A percentile compares a stretch with the other conserved stretches of the same genome.
These are phyloP conservation scores for Macrolepiota fuliginosa DNA, from an alignment of 768 basidiomycete species.

Conservation along the genomic window DNA sequence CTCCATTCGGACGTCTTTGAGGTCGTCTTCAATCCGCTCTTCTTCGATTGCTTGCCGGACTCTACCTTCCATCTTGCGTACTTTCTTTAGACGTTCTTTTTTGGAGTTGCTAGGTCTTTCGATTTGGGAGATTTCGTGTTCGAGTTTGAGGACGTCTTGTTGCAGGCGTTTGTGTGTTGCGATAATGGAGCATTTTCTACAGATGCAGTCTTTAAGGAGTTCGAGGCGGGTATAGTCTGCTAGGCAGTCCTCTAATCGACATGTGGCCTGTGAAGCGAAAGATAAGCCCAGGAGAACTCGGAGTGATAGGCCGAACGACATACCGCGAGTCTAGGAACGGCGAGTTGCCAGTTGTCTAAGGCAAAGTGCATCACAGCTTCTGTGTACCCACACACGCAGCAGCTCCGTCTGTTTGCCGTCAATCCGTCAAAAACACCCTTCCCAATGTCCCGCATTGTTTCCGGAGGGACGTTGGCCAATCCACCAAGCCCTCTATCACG, in stretches of 20 bases:
- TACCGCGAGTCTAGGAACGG: conserved; percentile 64
- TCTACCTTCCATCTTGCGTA: conserved; percentile 57
- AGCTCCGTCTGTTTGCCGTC: conserved; percentile 86
- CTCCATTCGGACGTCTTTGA: conserved; percentile 79
- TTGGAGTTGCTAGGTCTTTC: conserved; percentile 60
- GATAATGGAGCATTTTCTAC: conserved; percentile 85
- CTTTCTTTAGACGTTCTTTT: conserved; percentile 74
- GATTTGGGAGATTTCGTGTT: conserved; percentile 36
- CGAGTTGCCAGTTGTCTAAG: conserved; percentile 82
- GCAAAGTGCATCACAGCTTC: conserved; percentile 92
- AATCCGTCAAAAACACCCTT: conserved; percentile 87
- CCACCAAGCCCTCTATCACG: conserved; percentile 73
- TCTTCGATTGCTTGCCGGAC: conserved; percentile 67
- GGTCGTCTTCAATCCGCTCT: conserved; percentile 78
- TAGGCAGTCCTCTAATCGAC: conserved; percentile 79
- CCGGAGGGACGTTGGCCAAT: conserved; percentile 26
- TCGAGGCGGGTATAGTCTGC: conserved; percentile 89
- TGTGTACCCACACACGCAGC: conserved; percentile 87
- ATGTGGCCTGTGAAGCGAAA: conserved; percentile 44
- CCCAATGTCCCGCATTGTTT: conserved; percentile 24
- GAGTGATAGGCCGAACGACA: conserved; percentile 25
- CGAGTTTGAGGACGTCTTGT: conserved; percentile 60
- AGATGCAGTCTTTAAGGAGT: conserved; percentile 86
- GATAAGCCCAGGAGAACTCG: background rate
- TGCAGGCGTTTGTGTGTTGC: conserved; percentile 69